phyloP scores from a whole-genome alignment of 2,329 filamentous ascomycete genomes.

The Exophiala sp. region DNA sequence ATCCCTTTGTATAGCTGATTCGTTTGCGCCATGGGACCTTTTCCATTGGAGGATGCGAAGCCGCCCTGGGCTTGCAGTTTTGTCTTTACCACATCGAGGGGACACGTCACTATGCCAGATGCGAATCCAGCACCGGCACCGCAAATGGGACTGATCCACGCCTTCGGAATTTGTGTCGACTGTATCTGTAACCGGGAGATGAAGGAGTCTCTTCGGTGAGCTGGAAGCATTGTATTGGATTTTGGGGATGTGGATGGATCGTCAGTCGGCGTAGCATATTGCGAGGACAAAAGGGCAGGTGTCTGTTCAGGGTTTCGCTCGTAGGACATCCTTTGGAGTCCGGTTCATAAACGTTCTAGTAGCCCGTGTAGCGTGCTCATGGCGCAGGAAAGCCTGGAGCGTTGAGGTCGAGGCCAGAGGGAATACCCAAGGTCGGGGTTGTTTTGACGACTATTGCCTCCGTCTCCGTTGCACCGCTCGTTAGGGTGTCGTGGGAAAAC shows the following conservation, averaged over 20 bases:
- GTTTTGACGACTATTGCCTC: too few species aligned
- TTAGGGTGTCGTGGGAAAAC: slow-evolving; percentile 14
- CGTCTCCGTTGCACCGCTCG: slow-evolving; percentile 15
- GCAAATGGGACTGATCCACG: slow-evolving; percentile 70
- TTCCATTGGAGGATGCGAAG: slow-evolving; percentile 53
- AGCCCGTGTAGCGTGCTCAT: slow-evolving; percentile 22
- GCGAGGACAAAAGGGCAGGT: slow-evolving; percentile 23
- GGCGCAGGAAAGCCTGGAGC: slow-evolving; percentile 1
- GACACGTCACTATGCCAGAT: slow-evolving; percentile 90
- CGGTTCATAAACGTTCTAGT: slow-evolving; percentile 4
- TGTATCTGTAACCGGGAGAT: slow-evolving; percentile 38
- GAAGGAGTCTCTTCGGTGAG: slow-evolving; percentile 30
- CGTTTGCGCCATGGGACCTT: slow-evolving; percentile 39
- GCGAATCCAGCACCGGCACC: slow-evolving; percentile 87
- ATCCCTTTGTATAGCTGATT: slow-evolving; percentile 72
- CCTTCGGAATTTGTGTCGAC: slow-evolving; percentile 47
- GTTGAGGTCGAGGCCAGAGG: neutral
- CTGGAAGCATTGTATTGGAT: slow-evolving; percentile 29
- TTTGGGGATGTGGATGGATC: slow-evolving; percentile 19
- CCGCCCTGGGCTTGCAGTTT: slow-evolving; percentile 94
- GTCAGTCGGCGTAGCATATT: slow-evolving; percentile 30
- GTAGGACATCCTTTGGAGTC: slow-evolving; percentile 26
- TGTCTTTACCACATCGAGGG: slow-evolving; percentile 97
- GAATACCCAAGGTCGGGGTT: too few species aligned
- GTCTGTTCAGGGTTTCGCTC: slow-evolving; percentile 24